A percentile compares a stretch with the other conserved stretches of the same genome.
Conservation (phyloP, 1,284 basidiomycete genomes). For the Cryptococcus sp. region DNA sequence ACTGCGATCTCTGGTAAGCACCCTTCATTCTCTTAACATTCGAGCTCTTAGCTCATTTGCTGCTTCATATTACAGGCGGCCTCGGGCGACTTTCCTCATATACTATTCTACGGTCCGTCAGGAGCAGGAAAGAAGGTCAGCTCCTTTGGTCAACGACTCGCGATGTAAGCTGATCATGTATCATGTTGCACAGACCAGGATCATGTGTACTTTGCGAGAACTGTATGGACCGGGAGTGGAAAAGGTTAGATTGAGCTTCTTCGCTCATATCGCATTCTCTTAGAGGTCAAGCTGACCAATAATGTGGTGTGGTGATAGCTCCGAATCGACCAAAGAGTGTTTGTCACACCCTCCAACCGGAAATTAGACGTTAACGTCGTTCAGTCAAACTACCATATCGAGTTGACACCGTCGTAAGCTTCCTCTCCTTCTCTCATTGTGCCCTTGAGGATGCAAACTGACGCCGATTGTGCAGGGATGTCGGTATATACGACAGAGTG, state of each 20-base stretch:
- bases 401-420: constrained; percentile 87
- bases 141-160: neutral
- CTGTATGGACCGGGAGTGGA: constrained; percentile 91
- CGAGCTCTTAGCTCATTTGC: neutral
- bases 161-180: neutral
- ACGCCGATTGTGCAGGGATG: constrained; percentile 65
- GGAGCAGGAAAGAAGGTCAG: constrained; percentile 88
- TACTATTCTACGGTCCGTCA: constrained; percentile 96
- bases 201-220: constrained; percentile 83
- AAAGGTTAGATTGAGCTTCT: constrained; percentile 63
- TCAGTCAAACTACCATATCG: constrained; percentile 95
- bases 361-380: constrained; percentile 97
- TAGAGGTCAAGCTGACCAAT: neutral
- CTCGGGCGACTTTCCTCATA: constrained; percentile 93
- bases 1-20: constrained; percentile 70
- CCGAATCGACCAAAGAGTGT: constrained; percentile 97
- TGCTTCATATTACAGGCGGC: constrained; percentile 60
- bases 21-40: too few species aligned
- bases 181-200: constrained; percentile 64
- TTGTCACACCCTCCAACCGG: constrained; percentile 89
- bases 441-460: neutral
- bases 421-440: neutral
- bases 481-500: constrained; percentile 91
- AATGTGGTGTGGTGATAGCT: constrained; percentile 60
- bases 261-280: neutral